Conservation (phyloP, 1,139 yeast genomes). For the Lodderomyces margitis region DNA sequence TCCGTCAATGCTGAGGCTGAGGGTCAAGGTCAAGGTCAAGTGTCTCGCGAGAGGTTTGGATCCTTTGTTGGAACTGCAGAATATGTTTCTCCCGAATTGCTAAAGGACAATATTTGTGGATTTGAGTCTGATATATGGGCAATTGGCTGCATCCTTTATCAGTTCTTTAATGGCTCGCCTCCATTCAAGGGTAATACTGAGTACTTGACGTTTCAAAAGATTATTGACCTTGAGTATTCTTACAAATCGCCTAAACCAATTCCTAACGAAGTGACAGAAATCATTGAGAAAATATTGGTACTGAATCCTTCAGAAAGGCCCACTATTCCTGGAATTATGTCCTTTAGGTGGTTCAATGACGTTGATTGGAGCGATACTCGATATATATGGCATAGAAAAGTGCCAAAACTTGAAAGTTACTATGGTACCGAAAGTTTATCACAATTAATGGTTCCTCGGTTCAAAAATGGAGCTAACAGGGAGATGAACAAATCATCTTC, state of each 20-base stretch:
- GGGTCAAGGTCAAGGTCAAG: background rate
- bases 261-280: conserved; percentile 55
- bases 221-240: conserved; percentile 77
- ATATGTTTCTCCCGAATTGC: conserved; percentile 89
- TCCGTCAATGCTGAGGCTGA: conserved; percentile 16
- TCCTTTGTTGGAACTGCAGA: conserved; percentile 64
- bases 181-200: conserved; percentile 97
- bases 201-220: conserved; percentile 90
- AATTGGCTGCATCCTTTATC: conserved; percentile 88
- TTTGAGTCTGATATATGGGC: conserved; percentile 96
- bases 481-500: conserved; percentile 39
- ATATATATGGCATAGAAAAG: conserved; percentile 46
- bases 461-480: conserved; percentile 40
- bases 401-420: conserved; percentile 38
- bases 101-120: conserved; percentile 81
- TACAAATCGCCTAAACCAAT: conserved; percentile 79
- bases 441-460: conserved; percentile 26
- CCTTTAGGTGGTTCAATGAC: conserved; percentile 37
- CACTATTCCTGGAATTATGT: conserved; percentile 36
- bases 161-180: conserved; percentile 91
- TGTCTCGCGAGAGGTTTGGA: conserved; percentile 52
- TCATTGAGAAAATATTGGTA: conserved; percentile 67
- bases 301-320: conserved; percentile 37
- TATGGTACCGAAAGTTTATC: background rate
- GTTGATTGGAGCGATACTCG: conserved; percentile 43